Evolutionary conservation across 2,329 filamentous ascomycete species (phyloP).

Genomic region (Penicillium italicum): DNA sequence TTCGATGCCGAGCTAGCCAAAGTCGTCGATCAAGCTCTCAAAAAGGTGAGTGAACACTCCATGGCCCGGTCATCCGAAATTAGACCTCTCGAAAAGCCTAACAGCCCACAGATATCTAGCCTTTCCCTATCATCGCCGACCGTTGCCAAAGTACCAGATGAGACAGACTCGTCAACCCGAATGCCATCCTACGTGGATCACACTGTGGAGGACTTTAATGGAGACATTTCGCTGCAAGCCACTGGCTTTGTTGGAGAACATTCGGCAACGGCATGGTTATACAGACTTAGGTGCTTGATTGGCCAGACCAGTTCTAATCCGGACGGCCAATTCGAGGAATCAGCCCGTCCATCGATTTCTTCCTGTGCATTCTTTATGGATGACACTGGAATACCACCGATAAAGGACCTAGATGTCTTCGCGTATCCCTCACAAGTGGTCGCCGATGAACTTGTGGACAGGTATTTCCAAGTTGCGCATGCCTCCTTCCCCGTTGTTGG

Average conservation of each 20-base stretch:
- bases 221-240: constrained; percentile 36
- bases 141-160: neutral
- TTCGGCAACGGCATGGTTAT: constrained; percentile 45
- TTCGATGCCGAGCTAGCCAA: constrained; percentile 33
- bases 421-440: constrained; percentile 34
- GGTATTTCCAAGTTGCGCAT: constrained; percentile 42
- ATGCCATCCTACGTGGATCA: constrained; percentile 39
- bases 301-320: constrained; percentile 23
- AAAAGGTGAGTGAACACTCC: constrained; percentile 25
- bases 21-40: constrained; percentile 35
- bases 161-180: constrained; percentile 4
- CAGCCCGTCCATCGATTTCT: constrained; percentile 26
- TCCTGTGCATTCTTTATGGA: constrained; percentile 36
- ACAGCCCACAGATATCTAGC: neutral
- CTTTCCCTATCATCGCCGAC: constrained; percentile 1
- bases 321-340: constrained; percentile 22
- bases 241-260: constrained; percentile 45
- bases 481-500: constrained; percentile 44
- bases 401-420: constrained; percentile 35
- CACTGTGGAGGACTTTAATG: constrained; percentile 44
- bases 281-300: constrained; percentile 38
- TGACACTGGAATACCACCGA: constrained; percentile 33
- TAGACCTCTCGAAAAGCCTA: neutral
- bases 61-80: neutral
- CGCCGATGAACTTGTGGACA: constrained; percentile 41